Percentiles rank a stretch among this genome's conserved stretches.
Conservation (phyloP, 1,284 basidiomycete genomes). For the Cutaneotrichosporon cavernicola region DNA sequence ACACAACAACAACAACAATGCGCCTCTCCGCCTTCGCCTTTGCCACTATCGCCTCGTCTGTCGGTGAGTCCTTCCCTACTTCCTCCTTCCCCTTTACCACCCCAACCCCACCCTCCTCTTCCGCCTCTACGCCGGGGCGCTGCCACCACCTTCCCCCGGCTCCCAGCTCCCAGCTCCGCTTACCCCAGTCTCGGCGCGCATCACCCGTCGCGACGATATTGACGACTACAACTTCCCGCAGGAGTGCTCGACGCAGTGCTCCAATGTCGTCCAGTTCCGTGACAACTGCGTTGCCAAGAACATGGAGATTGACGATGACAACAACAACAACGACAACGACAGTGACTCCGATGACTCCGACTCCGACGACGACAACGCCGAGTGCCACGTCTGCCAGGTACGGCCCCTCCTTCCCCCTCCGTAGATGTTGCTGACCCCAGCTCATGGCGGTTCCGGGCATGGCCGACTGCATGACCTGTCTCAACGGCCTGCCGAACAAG, state of each 20-base stretch:
- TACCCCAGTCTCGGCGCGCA: not conserved
- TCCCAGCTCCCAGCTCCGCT: not conserved
- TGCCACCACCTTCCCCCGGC: too few relatives aligned
- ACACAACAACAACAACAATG: not conserved
- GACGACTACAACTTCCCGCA: not conserved
- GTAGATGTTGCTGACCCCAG: too few relatives aligned
- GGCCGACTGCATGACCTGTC: too few relatives aligned
- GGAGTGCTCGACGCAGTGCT: constrained; percentile 1
- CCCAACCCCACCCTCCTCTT: not conserved
- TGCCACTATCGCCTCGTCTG: not conserved
- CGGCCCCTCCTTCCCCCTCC: too few relatives aligned
- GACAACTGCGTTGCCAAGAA: not conserved
- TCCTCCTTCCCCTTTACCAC: not conserved
- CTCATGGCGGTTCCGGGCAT: too few relatives aligned
- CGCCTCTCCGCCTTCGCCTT: not conserved
- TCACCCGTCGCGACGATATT: not conserved
- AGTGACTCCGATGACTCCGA: too few relatives aligned
- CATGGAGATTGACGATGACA: too few relatives aligned
- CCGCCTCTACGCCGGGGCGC: too few relatives aligned
- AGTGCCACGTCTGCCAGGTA: too few relatives aligned
- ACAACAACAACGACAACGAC: too few relatives aligned
- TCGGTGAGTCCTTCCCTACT: not conserved
- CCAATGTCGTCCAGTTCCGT: not conserved
- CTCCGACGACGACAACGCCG: too few relatives aligned
- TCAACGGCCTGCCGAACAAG: too few relatives aligned